Percentiles rank a stretch among this genome's conserved stretches.
These are phyloP conservation scores for Tuber aestivum DNA, from an alignment of 495 filamentous ascomycete genomes.

Conservation along the genomic window DNA sequence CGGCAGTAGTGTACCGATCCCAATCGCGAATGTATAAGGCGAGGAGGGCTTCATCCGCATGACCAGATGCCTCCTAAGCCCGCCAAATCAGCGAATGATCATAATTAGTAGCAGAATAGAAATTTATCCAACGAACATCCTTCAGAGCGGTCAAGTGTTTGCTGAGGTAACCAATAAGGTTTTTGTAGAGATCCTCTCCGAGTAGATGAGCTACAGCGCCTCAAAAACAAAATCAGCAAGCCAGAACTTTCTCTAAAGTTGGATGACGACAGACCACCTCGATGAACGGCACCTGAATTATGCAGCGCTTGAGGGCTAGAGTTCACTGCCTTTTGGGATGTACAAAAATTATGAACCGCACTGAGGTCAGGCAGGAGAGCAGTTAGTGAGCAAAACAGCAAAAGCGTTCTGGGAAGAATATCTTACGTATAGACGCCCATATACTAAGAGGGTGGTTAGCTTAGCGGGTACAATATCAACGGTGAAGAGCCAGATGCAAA, in stretches of 20 bases:
- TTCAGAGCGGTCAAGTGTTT: slow-evolving; percentile 62
- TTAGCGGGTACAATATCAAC: slow-evolving; percentile 8
- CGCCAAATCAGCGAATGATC: slow-evolving; percentile 19
- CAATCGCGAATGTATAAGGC: slow-evolving; percentile 96
- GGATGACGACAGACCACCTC: slow-evolving; percentile 58
- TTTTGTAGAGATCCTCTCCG: slow-evolving; percentile 91
- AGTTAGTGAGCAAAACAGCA: slow-evolving; percentile 12
- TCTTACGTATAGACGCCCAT: slow-evolving; percentile 94
- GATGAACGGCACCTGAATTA: slow-evolving; percentile 55
- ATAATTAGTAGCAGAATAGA: not conserved
- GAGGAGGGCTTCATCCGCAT: slow-evolving; percentile 84
- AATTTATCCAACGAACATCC: slow-evolving; percentile 24
- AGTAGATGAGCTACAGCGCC: slow-evolving; percentile 69
- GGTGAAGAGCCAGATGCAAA: not conserved
- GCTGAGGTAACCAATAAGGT: slow-evolving; percentile 76
- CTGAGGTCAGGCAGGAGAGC: slow-evolving; percentile 46
- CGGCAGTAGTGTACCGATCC: slow-evolving; percentile 89
- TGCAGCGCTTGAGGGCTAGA: slow-evolving; percentile 40
- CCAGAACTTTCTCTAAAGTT: slow-evolving; percentile 39
- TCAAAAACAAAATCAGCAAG: slow-evolving; percentile 17
- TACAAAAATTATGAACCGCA: slow-evolving; percentile 98
- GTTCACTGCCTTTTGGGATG: slow-evolving; percentile 82
- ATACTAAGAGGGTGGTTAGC: slow-evolving; percentile 56
- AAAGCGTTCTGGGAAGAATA: slow-evolving; percentile 17
- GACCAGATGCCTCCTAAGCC: slow-evolving; percentile 59